Evolutionary conservation across 768 basidiomycete genomes (phyloP), one percentile per base, ranked within the genome.

Genomic region (Rhizopogon roseolus): DNA sequence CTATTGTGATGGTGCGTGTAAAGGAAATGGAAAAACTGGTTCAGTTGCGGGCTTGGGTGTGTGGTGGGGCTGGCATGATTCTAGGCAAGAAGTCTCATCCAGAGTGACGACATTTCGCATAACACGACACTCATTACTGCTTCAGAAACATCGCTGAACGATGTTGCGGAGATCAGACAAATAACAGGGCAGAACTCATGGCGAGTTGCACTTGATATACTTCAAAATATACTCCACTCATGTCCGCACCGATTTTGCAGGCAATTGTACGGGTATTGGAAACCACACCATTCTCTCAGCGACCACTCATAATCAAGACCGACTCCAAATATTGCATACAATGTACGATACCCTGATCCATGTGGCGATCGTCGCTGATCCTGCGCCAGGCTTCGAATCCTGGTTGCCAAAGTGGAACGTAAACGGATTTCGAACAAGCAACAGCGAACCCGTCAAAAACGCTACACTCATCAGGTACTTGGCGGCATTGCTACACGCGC

Each of bases 1-100:
- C 1, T 96, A 91, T 61, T 86, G 80, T 17, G 95, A 98, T 67
- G 95, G 95, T 10, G 88, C 93, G 6, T 93, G 92, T 58, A 82
- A 81, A 62, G 82, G 85, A 2, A 98, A 98, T 64, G 95, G 95
- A 0, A 71, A 83, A 62, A 29, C 28, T 3, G 81, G 78, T 1
- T 78, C 88, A 0, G 58, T 80, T 40, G 95, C 92, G 1, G 95
- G 95, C 1, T 70, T 93, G 41, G 95, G 95, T 0, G 90, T 98
- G 0, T 98, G 85, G 83, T 98, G 90, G 90, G 90, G 86, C 0
- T 69, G 64, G 9, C 64, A 76, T 54, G 88, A 93, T 67, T 66
- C 80, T 32, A 74, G 88, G 88, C 83, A 43, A 46, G 69, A 54
- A 17, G 19, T 29, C 10, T n/a, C 29, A 28, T 46, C 29, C 37